phyloP scores from a whole-genome alignment of 75 land plant genomes.

The Azolla pinnata region DNA sequence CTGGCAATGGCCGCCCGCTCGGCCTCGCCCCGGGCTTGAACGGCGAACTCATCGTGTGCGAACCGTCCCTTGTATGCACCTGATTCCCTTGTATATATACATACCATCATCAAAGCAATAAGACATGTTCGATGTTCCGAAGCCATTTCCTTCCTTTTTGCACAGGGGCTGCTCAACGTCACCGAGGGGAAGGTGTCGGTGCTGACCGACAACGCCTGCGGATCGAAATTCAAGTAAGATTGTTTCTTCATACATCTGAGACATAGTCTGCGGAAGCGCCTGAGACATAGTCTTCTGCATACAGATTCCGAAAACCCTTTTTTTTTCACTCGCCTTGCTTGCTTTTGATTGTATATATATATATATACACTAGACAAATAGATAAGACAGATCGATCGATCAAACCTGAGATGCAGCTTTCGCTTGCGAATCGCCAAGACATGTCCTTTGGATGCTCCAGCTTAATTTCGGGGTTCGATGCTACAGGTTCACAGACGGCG shows the following conservation, averaged over 20 bases:
- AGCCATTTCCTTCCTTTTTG: neutral
- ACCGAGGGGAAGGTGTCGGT: conserved; percentile 27
- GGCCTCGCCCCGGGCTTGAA: conserved; percentile 33
- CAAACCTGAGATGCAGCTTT: no score
- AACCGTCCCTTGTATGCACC: conserved; percentile 30
- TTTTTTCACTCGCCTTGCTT: no score
- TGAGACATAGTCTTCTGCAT: no score
- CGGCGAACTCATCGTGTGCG: conserved; percentile 48
- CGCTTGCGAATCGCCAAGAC: no score
- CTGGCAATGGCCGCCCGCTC: conserved; percentile 20
- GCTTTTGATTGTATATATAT: no score
- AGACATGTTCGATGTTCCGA: no score
- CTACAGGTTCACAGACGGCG: conserved; percentile 57
- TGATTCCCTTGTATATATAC: no score
- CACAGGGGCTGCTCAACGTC: conserved; percentile 54
- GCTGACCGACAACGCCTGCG: conserved; percentile 38
- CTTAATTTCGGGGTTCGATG: neutral
- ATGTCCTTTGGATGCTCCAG: neutral
- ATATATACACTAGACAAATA: no score
- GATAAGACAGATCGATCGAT: no score
- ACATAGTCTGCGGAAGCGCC: neutral
- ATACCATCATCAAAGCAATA: no score
- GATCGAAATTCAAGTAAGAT: conserved; percentile 40
- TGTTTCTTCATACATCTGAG: neutral
- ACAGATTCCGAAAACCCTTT: no score